Evolutionary conservation across 2,329 filamentous ascomycete genomes (phyloP).

Genomic region (Hymenotorrendiella dingleyae): DNA sequence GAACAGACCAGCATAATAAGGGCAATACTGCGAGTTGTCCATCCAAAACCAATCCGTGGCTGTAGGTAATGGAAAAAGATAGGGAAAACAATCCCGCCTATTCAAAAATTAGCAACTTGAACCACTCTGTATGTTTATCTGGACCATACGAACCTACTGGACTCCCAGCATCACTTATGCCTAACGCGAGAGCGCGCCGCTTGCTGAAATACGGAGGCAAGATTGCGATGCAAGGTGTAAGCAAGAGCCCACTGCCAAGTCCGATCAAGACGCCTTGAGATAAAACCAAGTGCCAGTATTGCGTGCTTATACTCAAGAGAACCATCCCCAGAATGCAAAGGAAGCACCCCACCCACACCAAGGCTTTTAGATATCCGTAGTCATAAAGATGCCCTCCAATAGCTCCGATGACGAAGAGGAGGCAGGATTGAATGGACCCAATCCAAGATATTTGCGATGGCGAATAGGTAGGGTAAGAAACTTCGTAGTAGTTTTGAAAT

Average conservation of each 20-base stretch:
- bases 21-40: background rate
- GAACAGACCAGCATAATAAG: background rate
- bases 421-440: background rate
- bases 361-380: background rate
- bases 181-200: conserved; percentile 31
- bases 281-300: conserved; percentile 37
- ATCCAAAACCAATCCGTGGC: background rate
- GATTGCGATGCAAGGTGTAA: conserved; percentile 33
- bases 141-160: no score
- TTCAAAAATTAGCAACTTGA: background rate
- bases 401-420: background rate
- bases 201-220: conserved; percentile 35
- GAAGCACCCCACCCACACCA: conserved; percentile 14
- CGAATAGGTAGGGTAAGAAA: background rate
- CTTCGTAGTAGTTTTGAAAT: background rate
- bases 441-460: background rate
- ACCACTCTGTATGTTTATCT: no score
- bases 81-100: conserved; percentile 1
- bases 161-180: conserved; percentile 30
- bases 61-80: background rate
- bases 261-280: conserved; percentile 36
- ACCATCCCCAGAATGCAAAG: conserved; percentile 29
- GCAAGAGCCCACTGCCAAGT: conserved; percentile 34
- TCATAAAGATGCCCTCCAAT: conserved; percentile 1
- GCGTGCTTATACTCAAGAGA: conserved; percentile 31